These are phyloP conservation scores for Sporothrix humicola DNA, from an alignment of 2,329 filamentous ascomycete species.

Conservation along the genomic window DNA sequence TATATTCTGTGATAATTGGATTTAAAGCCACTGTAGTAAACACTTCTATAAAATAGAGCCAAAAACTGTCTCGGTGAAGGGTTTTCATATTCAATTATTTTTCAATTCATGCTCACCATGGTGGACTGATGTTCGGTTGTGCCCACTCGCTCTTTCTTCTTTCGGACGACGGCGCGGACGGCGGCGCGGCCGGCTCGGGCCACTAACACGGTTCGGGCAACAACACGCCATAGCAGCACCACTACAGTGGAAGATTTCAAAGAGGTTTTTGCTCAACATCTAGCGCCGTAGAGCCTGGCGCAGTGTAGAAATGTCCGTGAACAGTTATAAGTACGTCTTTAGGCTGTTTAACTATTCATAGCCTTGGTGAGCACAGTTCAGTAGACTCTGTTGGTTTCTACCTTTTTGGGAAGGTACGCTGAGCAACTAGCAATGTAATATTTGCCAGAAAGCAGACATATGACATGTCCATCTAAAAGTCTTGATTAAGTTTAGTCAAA, in stretches of 20 bases:
- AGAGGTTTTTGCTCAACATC: background rate
- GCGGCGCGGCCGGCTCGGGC: constrained; percentile 10
- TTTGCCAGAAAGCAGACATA: background rate
- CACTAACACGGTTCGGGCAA: constrained; percentile 13
- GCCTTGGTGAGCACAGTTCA: background rate
- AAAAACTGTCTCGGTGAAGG: too few species aligned
- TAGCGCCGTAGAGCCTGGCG: background rate
- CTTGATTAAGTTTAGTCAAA: background rate
- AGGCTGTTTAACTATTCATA: background rate
- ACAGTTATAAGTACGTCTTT: background rate
- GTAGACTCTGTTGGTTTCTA: background rate
- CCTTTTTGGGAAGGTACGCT: background rate
- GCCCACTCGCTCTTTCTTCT: constrained; percentile 14
- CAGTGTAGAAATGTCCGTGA: background rate
- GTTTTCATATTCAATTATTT: too few species aligned
- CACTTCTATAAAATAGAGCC: too few species aligned
- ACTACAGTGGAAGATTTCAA: background rate
- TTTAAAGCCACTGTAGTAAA: too few species aligned
- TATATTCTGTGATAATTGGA: too few species aligned
- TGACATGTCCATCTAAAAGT: background rate
- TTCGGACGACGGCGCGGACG: background rate
- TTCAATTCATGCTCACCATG: too few species aligned
- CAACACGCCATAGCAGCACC: constrained; percentile 6
- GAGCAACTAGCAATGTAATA: background rate
- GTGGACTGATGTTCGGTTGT: background rate